These are phyloP conservation scores for Phaeophleospora eucalypticola DNA, from an alignment of 2,329 filamentous ascomycete species.

Conservation along the genomic window DNA sequence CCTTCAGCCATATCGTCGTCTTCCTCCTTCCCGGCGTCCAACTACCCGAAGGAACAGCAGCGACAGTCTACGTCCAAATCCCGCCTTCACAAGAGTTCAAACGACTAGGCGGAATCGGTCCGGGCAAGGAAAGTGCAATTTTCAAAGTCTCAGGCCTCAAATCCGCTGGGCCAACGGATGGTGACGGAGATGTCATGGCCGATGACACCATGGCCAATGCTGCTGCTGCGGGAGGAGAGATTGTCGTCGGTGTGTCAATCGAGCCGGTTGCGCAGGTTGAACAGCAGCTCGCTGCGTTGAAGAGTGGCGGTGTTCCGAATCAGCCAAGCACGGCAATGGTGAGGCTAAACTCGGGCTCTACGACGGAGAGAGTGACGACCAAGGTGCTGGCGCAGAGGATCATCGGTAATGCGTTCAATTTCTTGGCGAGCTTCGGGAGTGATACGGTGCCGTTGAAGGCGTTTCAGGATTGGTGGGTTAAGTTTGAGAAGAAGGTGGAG, in stretches of 20 bases:
- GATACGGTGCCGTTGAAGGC: constrained; percentile 92
- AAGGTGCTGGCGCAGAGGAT: constrained; percentile 84
- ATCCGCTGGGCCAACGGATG: constrained; percentile 38
- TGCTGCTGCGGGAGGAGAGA: constrained; percentile 38
- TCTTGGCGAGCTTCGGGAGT: constrained; percentile 79
- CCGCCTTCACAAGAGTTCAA: constrained; percentile 61
- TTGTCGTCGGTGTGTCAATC: constrained; percentile 77
- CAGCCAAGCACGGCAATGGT: constrained; percentile 34
- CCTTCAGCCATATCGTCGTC: constrained; percentile 73
- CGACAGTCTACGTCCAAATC: constrained; percentile 84
- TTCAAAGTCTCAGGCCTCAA: constrained; percentile 65
- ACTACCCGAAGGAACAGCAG: constrained; percentile 72
- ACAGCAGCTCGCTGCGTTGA: constrained; percentile 61
- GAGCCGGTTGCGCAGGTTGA: constrained; percentile 72
- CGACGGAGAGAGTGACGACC: constrained; percentile 52
- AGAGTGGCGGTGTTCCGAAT: constrained; percentile 31
- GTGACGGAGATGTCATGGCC: constrained; percentile 49
- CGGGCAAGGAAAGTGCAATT: constrained; percentile 86
- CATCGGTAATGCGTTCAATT: constrained; percentile 96
- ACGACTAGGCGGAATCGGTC: constrained; percentile 83
- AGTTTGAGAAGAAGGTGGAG: constrained; percentile 85
- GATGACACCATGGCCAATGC: constrained; percentile 34
- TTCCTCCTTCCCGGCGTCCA: constrained; percentile 77
- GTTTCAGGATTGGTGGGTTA: constrained; percentile 97
- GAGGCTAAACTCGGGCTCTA: constrained; percentile 18